Base-by-base conservation (phyloP, 352 stramenopile species). In the Phytopythium vexans region DNA sequence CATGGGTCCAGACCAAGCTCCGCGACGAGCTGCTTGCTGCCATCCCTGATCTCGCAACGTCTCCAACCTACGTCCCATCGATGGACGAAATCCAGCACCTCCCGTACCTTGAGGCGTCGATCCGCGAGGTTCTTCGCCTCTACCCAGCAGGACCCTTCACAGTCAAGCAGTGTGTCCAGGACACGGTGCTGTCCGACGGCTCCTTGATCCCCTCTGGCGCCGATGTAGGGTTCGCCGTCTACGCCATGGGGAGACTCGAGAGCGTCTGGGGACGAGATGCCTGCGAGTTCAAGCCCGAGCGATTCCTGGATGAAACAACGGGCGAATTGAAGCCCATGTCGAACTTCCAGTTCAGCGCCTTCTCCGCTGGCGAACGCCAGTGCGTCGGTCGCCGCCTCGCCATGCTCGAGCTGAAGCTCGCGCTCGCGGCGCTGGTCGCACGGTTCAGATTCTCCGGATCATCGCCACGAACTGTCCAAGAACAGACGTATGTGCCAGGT, bases 261-360 rank as follows among this genome's bases (percentile, higher is more conserved):
- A 60, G 66, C 33, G 64, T 92, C 14, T 94, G 86, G 84, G 82
- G 81, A 0, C 41, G 62, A 0, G 83, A 95, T 33, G 80, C 78
- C 0, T 27, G 44, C 0, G 61, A 70, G 39, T 85, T 84, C 49
- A 61, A 60, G 6, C 79, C 77, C 0, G 71, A 87, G 32, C 68
- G 79, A 1, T 93, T 77, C 62, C 64, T 94, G 14, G 77, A 89
- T 21, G 4, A 40, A 0, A 32, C 38, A 2, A 82, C 66, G 0
- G 59, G 60, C 12, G 65, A 66, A 34, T 69, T 78, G 10, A 35
- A 58, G 16, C 49, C 46, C 1, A 52, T 64, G 6, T 70, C 63
- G 2, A 39, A 64, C 37, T 87, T 69, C 52, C 67, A 76, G 55
- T 88, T 84, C 49, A 52, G 62, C 27, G 54, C 63, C 1, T 92